Conservation (phyloP, 2,329 filamentous ascomycete genomes). For the Cladophialophora chaetospira region DNA sequence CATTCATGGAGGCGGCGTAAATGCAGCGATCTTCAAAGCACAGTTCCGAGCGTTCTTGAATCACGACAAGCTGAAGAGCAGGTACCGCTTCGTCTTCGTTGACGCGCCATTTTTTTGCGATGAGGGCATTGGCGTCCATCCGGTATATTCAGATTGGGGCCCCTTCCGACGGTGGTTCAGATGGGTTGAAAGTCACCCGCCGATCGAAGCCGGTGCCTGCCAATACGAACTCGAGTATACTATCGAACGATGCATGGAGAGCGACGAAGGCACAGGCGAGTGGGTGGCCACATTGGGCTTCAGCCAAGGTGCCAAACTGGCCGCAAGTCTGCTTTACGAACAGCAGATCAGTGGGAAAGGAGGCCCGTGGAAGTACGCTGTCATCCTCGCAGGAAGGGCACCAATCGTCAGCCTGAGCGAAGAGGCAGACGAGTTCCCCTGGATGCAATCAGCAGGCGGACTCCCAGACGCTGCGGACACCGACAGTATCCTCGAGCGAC, state of each 20-base stretch:
- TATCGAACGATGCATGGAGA: constrained; percentile 51
- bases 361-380: constrained; percentile 58
- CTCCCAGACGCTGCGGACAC: constrained; percentile 30
- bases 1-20: constrained; percentile 78
- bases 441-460: constrained; percentile 33
- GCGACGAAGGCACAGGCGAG: constrained; percentile 58
- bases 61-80: constrained; percentile 48
- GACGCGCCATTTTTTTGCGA: constrained; percentile 67
- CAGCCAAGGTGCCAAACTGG: constrained; percentile 66
- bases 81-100: constrained; percentile 72
- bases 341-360: constrained; percentile 56
- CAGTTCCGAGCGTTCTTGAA: constrained; percentile 63
- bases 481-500: constrained; percentile 34
- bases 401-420: constrained; percentile 51
- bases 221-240: constrained; percentile 44
- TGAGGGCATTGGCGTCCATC: constrained; percentile 31
- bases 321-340: constrained; percentile 59
- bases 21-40: constrained; percentile 66
- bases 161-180: constrained; percentile 68
- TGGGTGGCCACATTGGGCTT: constrained; percentile 67
- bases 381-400: constrained; percentile 63
- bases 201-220: constrained; percentile 51
- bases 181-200: constrained; percentile 61
- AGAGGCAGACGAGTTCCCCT: constrained; percentile 29
- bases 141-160: constrained; percentile 65